A percentile compares a stretch with the other conserved stretches of the same genome.
Conservation (phyloP, 305 asterid genomes). For the Caryopteris hybrid region DNA sequence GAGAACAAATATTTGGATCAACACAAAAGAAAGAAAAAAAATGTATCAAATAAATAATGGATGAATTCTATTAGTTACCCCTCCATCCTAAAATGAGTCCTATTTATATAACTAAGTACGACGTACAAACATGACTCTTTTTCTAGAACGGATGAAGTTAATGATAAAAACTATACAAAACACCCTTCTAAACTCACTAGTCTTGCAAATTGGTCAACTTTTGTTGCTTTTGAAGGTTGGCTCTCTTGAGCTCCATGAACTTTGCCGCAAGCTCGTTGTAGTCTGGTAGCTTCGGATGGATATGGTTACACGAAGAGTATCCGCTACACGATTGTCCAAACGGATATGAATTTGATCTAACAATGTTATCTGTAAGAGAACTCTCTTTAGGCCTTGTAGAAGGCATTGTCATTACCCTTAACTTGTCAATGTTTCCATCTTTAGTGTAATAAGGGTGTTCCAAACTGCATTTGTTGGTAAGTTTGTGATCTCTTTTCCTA, state of each 20-base stretch:
- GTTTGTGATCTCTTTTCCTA: too few species aligned
- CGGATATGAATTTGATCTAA: slow-evolving; percentile 48
- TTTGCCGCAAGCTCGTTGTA: slow-evolving; percentile 70
- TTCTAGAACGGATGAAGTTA: too few species aligned
- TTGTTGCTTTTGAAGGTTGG: slow-evolving; percentile 23
- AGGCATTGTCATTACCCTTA: slow-evolving; percentile 54
- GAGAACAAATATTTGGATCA: too few species aligned
- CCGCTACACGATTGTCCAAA: slow-evolving; percentile 13
- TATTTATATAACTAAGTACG: too few species aligned
- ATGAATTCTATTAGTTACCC: too few species aligned
- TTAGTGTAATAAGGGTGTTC: too few species aligned
- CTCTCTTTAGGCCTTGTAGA: slow-evolving; percentile 31
- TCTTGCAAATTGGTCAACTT: neutral
- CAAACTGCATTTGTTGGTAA: too few species aligned
- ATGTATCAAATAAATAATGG: too few species aligned
- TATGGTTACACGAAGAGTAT: slow-evolving; percentile 33
- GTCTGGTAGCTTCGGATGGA: slow-evolving; percentile 92
- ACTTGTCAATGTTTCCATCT: neutral
- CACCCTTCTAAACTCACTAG: neutral
- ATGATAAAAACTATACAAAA: neutral
- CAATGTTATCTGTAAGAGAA: slow-evolving; percentile 15
- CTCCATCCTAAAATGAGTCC: too few species aligned
- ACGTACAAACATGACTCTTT: too few species aligned
- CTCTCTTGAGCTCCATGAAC: slow-evolving; percentile 65
- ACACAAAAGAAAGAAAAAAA: too few species aligned